These are phyloP conservation scores for Rhodotorula toruloides DNA, from an alignment of 768 basidiomycete genomes.

Conservation along the genomic window DNA sequence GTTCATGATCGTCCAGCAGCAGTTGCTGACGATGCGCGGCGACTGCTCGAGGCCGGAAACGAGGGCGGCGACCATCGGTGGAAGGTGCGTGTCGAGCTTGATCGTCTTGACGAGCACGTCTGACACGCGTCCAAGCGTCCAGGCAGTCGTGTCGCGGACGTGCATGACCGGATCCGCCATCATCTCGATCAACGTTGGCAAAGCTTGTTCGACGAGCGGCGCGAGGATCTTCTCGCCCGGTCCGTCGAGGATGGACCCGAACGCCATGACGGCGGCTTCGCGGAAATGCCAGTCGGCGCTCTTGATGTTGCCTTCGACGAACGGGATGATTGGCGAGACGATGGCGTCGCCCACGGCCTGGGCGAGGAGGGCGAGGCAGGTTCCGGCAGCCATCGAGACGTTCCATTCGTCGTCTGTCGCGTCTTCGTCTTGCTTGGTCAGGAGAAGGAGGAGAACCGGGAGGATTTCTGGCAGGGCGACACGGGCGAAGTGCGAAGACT, in stretches of 20 bases:
- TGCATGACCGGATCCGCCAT: slow-evolving; percentile 65
- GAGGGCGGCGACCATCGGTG: slow-evolving; percentile 72
- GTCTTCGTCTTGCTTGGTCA: slow-evolving; percentile 91
- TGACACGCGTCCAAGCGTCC: slow-evolving; percentile 94
- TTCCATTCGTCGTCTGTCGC: slow-evolving; percentile 99
- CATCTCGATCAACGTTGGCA: slow-evolving; percentile 90
- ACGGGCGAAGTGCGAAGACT: slow-evolving; percentile 87
- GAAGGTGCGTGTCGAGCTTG: slow-evolving; percentile 74
- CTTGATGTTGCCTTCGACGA: slow-evolving; percentile 95
- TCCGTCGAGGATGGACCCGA: slow-evolving; percentile 94
- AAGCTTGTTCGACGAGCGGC: slow-evolving; percentile 86
- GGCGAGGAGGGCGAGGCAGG: slow-evolving; percentile 80
- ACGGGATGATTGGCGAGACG: slow-evolving; percentile 89
- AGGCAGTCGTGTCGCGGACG: slow-evolving; percentile 94
- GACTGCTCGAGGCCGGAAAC: slow-evolving; percentile 71
- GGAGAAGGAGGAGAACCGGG: slow-evolving; percentile 79
- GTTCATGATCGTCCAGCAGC: slow-evolving; percentile 95
- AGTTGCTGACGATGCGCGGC: slow-evolving; percentile 84
- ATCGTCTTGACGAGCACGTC: slow-evolving; percentile 79
- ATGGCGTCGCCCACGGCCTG: slow-evolving; percentile 84
- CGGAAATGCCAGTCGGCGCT: slow-evolving; percentile 86
- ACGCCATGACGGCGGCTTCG: slow-evolving; percentile 97
- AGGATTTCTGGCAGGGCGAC: slow-evolving; percentile 90
- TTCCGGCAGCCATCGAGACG: slow-evolving; percentile 91
- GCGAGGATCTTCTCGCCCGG: slow-evolving; percentile 81